These are phyloP conservation scores for Mimosa bimucronata DNA, from an alignment of 306 rosid species.

Conservation along the genomic window DNA sequence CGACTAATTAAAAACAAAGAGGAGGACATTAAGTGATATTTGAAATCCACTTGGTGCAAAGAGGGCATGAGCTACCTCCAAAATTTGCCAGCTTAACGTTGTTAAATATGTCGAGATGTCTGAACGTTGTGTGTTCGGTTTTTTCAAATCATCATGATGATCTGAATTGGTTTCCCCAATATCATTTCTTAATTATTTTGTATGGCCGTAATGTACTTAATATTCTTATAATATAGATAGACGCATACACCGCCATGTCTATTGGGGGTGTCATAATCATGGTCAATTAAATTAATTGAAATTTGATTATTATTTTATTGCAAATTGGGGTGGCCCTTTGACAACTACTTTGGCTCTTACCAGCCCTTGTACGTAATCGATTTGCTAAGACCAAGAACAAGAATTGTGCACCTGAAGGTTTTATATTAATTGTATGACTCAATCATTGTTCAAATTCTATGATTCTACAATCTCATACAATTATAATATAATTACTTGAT, in stretches of 20 bases:
- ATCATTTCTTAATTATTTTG: background rate
- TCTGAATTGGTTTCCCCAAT: background rate
- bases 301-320: background rate
- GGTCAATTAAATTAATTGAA: conserved; percentile 14
- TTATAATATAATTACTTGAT: conserved; percentile 22
- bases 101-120: conserved; percentile 16
- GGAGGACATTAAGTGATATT: background rate
- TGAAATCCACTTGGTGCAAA: background rate
- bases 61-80: background rate
- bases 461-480: background rate
- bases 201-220: conserved; percentile 8
- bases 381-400: conserved; percentile 11
- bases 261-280: conserved; percentile 23
- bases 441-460: conserved; percentile 6
- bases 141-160: conserved; percentile 1
- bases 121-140: conserved; percentile 11
- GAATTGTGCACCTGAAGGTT: background rate
- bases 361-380: conserved; percentile 1
- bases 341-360: conserved; percentile 11
- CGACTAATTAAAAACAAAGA: background rate
- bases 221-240: background rate
- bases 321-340: conserved; percentile 9
- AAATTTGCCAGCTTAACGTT: conserved; percentile 28
- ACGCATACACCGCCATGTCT: background rate
- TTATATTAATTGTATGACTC: conserved; percentile 11